Conservation (phyloP, 176 grass and related monocot genomes). For the Calamus simplicifolius region DNA sequence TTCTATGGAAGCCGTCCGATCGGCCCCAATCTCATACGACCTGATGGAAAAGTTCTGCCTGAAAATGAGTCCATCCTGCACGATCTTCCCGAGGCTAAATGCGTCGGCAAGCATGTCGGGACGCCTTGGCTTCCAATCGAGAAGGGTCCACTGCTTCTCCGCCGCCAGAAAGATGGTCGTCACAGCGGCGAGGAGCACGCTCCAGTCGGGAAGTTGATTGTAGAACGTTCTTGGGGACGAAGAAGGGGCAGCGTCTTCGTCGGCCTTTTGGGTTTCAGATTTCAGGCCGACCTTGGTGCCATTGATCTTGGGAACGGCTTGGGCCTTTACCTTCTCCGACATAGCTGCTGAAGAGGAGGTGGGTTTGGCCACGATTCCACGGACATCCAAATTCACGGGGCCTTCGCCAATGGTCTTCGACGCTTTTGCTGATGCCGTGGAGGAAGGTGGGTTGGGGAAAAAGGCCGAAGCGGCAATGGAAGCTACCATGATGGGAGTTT, state of each 20-base stretch:
- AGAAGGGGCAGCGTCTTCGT: constrained; percentile 17
- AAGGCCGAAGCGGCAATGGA: constrained; percentile 63
- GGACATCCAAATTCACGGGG: constrained; percentile 39
- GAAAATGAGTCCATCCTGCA: constrained; percentile 73
- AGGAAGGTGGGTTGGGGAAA: constrained; percentile 33
- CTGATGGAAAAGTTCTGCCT: constrained; percentile 87
- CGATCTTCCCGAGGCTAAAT: constrained; percentile 62
- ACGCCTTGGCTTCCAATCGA: constrained; percentile 86
- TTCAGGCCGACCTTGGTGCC: constrained; percentile 32
- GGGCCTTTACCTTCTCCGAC: constrained; percentile 40
- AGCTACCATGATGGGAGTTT: constrained; percentile 36
- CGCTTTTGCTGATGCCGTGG: constrained; percentile 15
- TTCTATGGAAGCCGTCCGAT: constrained; percentile 80
- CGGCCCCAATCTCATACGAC: constrained; percentile 92
- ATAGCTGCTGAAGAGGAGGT: constrained; percentile 27
- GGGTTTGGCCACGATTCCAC: constrained; percentile 37
- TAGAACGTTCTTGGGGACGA: constrained; percentile 60
- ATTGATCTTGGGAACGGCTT: constrained; percentile 73
- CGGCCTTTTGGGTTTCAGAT: constrained; percentile 24
- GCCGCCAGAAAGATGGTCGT: constrained; percentile 90
- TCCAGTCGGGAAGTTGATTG: constrained; percentile 95
- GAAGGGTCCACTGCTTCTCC: constrained; percentile 80
- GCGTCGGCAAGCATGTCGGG: constrained; percentile 89
- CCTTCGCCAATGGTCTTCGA: constrained; percentile 22
- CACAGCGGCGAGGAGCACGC: constrained; percentile 80